Conservation (phyloP, 2,329 filamentous ascomycete species). For the Raffaelea arxii region DNA sequence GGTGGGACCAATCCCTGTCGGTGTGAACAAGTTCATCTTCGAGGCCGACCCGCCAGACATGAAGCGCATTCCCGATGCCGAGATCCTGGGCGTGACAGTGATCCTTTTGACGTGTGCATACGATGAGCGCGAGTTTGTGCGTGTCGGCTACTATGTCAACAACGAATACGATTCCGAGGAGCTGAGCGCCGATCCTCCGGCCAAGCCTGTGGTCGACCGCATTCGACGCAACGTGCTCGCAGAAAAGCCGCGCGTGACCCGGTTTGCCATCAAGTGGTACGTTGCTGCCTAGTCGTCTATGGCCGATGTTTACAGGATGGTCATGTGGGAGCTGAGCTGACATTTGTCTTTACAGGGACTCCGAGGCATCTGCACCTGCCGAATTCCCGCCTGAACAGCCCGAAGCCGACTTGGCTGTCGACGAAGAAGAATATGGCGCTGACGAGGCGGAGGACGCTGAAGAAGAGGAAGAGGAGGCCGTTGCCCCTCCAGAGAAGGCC, state of each 20-base stretch:
- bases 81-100: conserved; percentile 94
- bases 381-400: conserved; percentile 97
- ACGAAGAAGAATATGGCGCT: conserved; percentile 83
- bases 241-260: conserved; percentile 93
- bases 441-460: conserved; percentile 73
- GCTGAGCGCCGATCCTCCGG: conserved; percentile 76
- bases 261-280: conserved; percentile 98
- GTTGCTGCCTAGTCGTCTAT: conserved; percentile 19
- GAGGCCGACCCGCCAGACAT: conserved; percentile 90
- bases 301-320: not conserved
- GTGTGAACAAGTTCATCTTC: conserved; percentile 98
- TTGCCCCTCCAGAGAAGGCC: conserved; percentile 4
- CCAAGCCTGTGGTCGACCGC: conserved; percentile 87
- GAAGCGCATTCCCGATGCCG: conserved; percentile 81
- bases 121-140: conserved; percentile 91
- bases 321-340: no score
- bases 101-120: conserved; percentile 95
- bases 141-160: conserved; percentile 98
- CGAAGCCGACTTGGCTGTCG: conserved; percentile 77
- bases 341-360: conserved; percentile 59
- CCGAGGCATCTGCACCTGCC: conserved; percentile 89
- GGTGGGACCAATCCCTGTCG: conserved; percentile 93
- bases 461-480: conserved; percentile 37
- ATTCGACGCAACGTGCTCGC: conserved; percentile 87
- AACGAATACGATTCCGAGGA: conserved; percentile 96